Conservation (phyloP, 1,284 basidiomycete species). For the Neolentinus lepideus region DNA sequence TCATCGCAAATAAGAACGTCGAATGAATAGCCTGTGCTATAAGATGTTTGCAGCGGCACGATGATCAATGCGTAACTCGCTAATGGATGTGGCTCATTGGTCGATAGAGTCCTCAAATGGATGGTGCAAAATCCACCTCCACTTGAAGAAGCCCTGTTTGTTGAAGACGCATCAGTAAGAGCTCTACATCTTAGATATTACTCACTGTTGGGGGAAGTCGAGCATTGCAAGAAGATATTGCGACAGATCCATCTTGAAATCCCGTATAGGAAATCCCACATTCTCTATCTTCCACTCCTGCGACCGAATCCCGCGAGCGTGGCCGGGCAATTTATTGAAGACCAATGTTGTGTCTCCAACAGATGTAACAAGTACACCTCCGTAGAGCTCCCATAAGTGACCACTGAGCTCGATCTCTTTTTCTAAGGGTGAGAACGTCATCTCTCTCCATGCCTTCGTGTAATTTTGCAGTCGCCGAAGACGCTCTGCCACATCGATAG, state of each 20-base stretch:
- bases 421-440: neutral
- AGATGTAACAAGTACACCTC: neutral
- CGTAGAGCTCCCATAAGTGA: neutral
- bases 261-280: neutral
- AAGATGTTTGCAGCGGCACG: neutral
- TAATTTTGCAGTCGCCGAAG: neutral
- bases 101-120: neutral
- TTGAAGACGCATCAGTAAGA: neutral
- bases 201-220: neutral
- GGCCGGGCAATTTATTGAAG: neutral
- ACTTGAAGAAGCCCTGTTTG: neutral
- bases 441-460: neutral
- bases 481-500: neutral
- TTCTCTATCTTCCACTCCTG: neutral
- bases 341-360: neutral
- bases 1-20: neutral
- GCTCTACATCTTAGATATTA: neutral
- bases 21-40: neutral
- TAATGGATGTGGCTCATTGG: neutral
- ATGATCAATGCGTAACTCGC: neutral
- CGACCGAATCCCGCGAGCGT: neutral
- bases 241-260: conserved; percentile 1
- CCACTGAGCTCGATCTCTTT: neutral
- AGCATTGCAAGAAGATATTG: neutral
- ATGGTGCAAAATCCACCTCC: neutral